phyloP scores from a whole-genome alignment of 306 rosid species.

The Myrica gale region DNA sequence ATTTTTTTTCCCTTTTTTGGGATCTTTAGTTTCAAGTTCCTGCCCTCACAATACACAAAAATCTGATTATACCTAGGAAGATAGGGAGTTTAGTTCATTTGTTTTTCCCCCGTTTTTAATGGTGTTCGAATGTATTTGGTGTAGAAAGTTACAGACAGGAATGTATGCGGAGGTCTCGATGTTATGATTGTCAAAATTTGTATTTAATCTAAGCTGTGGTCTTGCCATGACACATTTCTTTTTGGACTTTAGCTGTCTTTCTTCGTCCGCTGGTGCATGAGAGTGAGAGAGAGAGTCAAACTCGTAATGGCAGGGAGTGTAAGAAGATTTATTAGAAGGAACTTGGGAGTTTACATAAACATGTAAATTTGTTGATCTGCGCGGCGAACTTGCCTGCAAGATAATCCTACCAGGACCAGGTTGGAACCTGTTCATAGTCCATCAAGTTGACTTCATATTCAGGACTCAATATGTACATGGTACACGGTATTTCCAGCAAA shows the following conservation, averaged over 20 bases:
- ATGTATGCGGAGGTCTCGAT: not conserved
- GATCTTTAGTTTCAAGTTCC: conserved; percentile 14
- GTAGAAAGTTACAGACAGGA: no score
- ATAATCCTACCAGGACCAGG: not conserved
- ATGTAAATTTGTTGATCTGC: no score
- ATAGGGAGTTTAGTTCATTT: not conserved
- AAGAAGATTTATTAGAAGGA: not conserved
- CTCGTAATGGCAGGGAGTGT: not conserved
- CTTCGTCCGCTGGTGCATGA: not conserved
- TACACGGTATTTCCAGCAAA: not conserved
- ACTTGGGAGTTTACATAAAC: not conserved
- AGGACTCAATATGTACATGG: not conserved
- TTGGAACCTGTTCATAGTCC: conserved; percentile 14
- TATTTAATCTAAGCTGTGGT: not conserved
- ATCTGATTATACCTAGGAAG: conserved; percentile 21
- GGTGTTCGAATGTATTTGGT: not conserved
- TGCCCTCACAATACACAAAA: conserved; percentile 19
- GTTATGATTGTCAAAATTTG: conserved; percentile 8
- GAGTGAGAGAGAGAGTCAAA: not conserved
- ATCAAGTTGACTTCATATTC: not conserved
- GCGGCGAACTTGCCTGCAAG: not conserved
- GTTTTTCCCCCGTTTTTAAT: not conserved
- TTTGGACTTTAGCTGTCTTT: not conserved
- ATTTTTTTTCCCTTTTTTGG: not conserved
- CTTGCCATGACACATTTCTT: not conserved